A percentile compares a stretch with the other conserved stretches of the same genome.
Evolutionary conservation across 2,329 filamentous ascomycete genomes (phyloP).

Genomic region (Colletotrichum acutatum): DNA sequence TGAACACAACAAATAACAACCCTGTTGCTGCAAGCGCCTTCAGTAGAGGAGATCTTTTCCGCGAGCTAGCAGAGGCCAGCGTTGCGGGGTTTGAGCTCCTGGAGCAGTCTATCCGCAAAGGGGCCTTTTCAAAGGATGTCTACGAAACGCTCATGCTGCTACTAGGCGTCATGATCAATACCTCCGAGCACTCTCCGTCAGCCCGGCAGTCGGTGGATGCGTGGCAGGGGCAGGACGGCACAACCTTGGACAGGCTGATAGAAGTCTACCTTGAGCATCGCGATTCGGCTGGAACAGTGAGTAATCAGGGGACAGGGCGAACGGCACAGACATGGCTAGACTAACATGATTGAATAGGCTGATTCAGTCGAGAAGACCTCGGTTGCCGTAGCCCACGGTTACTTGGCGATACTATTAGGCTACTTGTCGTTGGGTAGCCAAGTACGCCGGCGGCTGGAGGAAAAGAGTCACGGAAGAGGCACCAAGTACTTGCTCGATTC

Average conservation of each 20-base stretch:
- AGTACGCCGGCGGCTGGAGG: slow-evolving; percentile 55
- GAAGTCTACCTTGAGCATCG: slow-evolving; percentile 75
- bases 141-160: slow-evolving; percentile 81
- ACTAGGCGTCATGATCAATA: slow-evolving; percentile 86
- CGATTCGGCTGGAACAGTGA: slow-evolving; percentile 74
- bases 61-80: slow-evolving; percentile 60
- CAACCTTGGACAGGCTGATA: slow-evolving; percentile 69
- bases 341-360: slow-evolving; percentile 57
- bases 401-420: slow-evolving; percentile 85
- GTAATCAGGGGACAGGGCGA: slow-evolving; percentile 40
- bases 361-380: slow-evolving; percentile 80
- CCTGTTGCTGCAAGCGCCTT: slow-evolving; percentile 75
- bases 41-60: slow-evolving; percentile 66
- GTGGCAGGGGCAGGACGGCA: slow-evolving; percentile 48
- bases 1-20: slow-evolving; percentile 90
- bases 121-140: slow-evolving; percentile 59
- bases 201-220: slow-evolving; percentile 59
- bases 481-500: slow-evolving; percentile 60
- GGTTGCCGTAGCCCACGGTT: slow-evolving; percentile 86
- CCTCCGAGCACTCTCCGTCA: slow-evolving; percentile 79
- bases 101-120: slow-evolving; percentile 58
- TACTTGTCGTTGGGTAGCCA: slow-evolving; percentile 74
- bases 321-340: background rate
- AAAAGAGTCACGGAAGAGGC: slow-evolving; percentile 54
- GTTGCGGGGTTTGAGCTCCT: slow-evolving; percentile 62